Base-by-base conservation (phyloP, 1,284 basidiomycete species). In the Meripilus lineatus region DNA sequence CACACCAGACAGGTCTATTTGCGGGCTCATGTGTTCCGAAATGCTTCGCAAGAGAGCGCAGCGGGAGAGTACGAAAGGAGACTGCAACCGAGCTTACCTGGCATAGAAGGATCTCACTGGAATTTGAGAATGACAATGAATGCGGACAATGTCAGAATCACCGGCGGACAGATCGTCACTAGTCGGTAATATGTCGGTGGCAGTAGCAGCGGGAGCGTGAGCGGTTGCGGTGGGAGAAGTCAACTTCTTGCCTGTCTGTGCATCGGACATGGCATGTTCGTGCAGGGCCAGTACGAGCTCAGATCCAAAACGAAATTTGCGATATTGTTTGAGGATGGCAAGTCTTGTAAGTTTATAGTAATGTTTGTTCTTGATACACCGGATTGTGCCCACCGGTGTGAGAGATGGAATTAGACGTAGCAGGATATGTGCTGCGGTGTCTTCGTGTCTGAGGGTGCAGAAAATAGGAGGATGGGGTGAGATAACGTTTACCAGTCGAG, bases 311-410 rank as follows among this genome's bases (percentile, higher is more conserved):
- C 69, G 66, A 67, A 68, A 72, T 45, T 71, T 62, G 35, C 87
- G 79, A 60, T 84, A 84, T 3, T 77, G 70, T 55, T 77, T 74
- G 52, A 82, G 71, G 33, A 89, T 69, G 24, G 77, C 84, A 17
- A 89, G 75, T 3, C 87, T 76, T 50, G 69, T 70, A 47, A 89
- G 76, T 64, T 86, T 89, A 65, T 82, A 84, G 58, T 77, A 74
- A 38, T 58, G 47, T 38, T 48, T 44, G 48, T 50, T 36, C 49
- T 46, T 55, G 58, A 55, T 53, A 48, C 58, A 69, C 36, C 83
- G 75, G 50, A 89, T 77, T 21, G 84, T 87, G 49, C 87, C 87
- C 50, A 86, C 71, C 14, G 84, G 81, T 44, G 60, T 65, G 40
- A 71, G 62, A 3, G 77, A 80, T 22, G 79, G 77, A 30, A 70